Evolutionary conservation across 768 basidiomycete genomes (phyloP).

Genomic region (Russula lepida): DNA sequence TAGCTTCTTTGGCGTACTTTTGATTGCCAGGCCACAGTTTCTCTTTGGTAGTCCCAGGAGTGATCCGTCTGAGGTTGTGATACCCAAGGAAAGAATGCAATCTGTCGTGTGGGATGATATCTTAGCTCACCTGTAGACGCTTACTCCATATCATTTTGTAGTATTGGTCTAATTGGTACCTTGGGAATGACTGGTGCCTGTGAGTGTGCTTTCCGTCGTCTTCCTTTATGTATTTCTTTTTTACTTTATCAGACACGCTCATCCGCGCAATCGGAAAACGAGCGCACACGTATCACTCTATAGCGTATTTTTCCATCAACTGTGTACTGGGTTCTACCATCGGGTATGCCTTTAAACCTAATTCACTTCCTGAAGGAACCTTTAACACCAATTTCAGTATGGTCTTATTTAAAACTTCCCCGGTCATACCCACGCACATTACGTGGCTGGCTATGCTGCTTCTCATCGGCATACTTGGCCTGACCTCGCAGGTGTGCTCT

Average conservation of each 20-base stretch:
- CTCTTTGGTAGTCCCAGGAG: constrained; percentile 46
- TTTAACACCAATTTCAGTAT: constrained; percentile 30
- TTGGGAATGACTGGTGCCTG: constrained; percentile 59
- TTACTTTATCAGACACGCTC: constrained; percentile 31
- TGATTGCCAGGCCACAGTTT: constrained; percentile 72
- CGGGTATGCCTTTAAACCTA: constrained; percentile 22
- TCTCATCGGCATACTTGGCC: constrained; percentile 47
- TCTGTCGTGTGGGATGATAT: constrained; percentile 46
- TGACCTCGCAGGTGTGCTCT: constrained; percentile 34
- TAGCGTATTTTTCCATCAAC: constrained; percentile 55
- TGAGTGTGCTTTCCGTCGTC: constrained; percentile 30
- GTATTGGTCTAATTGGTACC: constrained; percentile 56
- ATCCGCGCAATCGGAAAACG: constrained; percentile 66
- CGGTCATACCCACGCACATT: constrained; percentile 38
- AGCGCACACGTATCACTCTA: constrained; percentile 65
- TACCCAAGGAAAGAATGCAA: constrained; percentile 36
- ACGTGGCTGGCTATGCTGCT: constrained; percentile 41
- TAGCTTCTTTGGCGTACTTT: constrained; percentile 66
- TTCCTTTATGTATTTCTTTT: background rate
- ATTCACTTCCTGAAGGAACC: no score
- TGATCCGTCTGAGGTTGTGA: constrained; percentile 17
- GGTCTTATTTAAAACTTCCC: constrained; percentile 31
- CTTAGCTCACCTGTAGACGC: background rate
- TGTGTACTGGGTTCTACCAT: constrained; percentile 38
- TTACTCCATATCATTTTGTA: constrained; percentile 22